Percentiles rank a stretch among this genome's conserved stretches.
phyloP scores from a whole-genome alignment of 1,139 yeast species.

The Scheffersomyces illinoinensis region DNA sequence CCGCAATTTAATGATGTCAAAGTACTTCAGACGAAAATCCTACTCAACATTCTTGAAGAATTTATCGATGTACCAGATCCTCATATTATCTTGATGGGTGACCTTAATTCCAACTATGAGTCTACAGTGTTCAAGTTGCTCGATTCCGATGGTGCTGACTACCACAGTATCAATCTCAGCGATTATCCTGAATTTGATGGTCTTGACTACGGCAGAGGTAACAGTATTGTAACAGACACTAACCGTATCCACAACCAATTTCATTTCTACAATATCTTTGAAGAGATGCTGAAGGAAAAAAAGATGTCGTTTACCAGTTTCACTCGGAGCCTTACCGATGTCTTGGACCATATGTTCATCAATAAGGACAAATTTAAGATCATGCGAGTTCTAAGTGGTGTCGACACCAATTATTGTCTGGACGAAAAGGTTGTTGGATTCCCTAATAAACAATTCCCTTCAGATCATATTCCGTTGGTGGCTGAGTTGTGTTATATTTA shows the following conservation, averaged over 20 bases:
- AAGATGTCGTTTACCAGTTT: conserved; percentile 49
- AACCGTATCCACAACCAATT: conserved; percentile 22
- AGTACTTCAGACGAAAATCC: conserved; percentile 51
- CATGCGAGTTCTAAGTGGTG: conserved; percentile 19
- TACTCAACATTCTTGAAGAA: conserved; percentile 31
- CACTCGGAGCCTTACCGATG: conserved; percentile 49
- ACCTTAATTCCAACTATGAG: conserved; percentile 51
- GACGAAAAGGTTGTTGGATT: conserved; percentile 27
- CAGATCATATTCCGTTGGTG: conserved; percentile 43
- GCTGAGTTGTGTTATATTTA: conserved; percentile 2
- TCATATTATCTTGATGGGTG: conserved; percentile 44
- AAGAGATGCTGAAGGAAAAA: conserved; percentile 2
- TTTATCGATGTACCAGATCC: conserved; percentile 19
- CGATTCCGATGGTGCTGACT: conserved; percentile 25
- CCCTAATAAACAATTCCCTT: conserved; percentile 44
- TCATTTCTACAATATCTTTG: conserved; percentile 8
- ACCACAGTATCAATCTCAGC: conserved; percentile 22
- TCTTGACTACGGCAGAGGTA: conserved; percentile 33
- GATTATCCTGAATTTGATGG: conserved; percentile 23
- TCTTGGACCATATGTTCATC: conserved; percentile 54
- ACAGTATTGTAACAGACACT: conserved; percentile 21
- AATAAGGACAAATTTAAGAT: conserved; percentile 1
- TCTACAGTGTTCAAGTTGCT: conserved; percentile 51
- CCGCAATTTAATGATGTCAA: conserved; percentile 54
- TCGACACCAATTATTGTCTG: conserved; percentile 17